Evolutionary conservation across 345 rosid genomes (phyloP), one percentile per base, ranked within the genome.

Genomic region (Citrus glauca): DNA sequence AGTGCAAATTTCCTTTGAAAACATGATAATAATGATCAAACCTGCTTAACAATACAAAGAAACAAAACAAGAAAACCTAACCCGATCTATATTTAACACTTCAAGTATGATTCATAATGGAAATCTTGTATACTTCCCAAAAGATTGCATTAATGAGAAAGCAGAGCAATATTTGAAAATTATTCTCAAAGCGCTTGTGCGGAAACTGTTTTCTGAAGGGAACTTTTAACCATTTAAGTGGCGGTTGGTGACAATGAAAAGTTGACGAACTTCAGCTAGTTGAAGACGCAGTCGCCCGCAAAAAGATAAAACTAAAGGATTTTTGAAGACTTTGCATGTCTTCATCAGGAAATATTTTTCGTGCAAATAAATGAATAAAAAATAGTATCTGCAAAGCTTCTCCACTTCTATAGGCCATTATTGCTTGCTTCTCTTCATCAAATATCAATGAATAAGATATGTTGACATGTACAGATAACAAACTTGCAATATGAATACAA

Each of bases 241-340:
- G 85, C 63, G 62, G 90, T 65, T 81, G 81, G 27, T 19, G 85
- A 79, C 60, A 38, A 61, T 66, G 73, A 82, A 77, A 70, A 69
- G 69, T 82, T 81, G 82, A 87, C 85, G 75, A 69, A 56, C 79
- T 53, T 50, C 73, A 68, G 65, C 76, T 30, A 19, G 61, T 40
- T 22, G 77, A 45, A 77, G 78, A 55, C 50, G 69, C 8, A 13
- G 81, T 78, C 74, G 72, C 79, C 68, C 24, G 19, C 25, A 28
- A 53, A 45, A 45, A 30, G 13, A 68, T 57, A 81, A 66, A 81
- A 80, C 77, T 70, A 80, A 35, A 74, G 25, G 73, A 79, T 13
- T 70, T 69, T 78, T 30, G n/a, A 50, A 74, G 78, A 75, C 78
- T 57, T 72, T 74, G 84, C 80, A 48, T 71, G 81, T 73, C 83